These are phyloP conservation scores for Leccinum longicurvipes DNA, from an alignment of 768 basidiomycete species.

Conservation along the genomic window DNA sequence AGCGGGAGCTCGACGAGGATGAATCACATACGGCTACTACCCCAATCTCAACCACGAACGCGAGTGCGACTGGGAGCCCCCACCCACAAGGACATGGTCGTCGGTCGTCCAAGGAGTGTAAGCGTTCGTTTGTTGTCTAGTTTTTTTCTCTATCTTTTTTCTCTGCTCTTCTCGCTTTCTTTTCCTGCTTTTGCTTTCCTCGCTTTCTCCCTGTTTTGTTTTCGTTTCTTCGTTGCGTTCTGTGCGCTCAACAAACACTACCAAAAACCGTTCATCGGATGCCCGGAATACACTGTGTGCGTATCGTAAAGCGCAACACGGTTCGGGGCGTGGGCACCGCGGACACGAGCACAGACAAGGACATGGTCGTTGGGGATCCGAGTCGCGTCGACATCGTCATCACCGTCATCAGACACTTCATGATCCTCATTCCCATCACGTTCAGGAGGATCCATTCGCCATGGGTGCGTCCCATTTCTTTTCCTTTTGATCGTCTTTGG, in stretches of 20 bases:
- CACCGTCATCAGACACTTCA: not conserved
- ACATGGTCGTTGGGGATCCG: conserved; percentile 8
- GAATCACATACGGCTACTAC: too few species aligned
- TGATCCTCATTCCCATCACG: not conserved
- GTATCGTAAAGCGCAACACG: conserved; percentile 1
- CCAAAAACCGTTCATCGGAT: not conserved
- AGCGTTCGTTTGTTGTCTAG: not conserved
- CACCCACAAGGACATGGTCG: too few species aligned
- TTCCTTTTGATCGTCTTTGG: not conserved
- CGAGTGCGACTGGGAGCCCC: too few species aligned
- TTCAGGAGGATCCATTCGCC: not conserved
- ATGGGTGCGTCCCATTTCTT: conserved; percentile 10
- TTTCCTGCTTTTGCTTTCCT: not conserved
- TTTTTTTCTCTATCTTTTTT: not conserved
- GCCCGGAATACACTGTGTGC: not conserved
- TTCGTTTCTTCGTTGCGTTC: not conserved
- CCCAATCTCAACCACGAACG: too few species aligned
- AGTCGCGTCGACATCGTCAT: conserved; percentile 7
- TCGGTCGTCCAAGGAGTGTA: conserved; percentile 14
- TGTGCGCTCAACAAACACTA: not conserved
- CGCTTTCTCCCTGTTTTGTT: not conserved
- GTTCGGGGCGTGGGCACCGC: not conserved
- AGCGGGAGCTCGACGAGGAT: too few species aligned
- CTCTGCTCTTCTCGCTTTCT: not conserved
- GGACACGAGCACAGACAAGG: not conserved